Evolutionary conservation across 768 basidiomycete genomes (phyloP).

Genomic region (Mycena venus): DNA sequence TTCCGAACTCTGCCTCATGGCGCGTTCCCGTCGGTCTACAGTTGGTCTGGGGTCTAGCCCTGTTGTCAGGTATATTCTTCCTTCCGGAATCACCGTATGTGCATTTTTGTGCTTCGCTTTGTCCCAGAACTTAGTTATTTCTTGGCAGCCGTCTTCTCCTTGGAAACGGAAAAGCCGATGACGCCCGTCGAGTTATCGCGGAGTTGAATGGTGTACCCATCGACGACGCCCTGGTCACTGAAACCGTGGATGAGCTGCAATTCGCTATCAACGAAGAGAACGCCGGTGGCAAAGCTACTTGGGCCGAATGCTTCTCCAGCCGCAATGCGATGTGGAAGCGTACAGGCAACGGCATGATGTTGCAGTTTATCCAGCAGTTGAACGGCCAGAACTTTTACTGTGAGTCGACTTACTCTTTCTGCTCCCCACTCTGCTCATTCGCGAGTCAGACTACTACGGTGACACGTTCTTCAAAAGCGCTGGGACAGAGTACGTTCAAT

Average conservation of each 20-base stretch:
- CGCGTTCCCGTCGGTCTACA: conserved; percentile 82
- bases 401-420: conserved; percentile 43
- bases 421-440: conserved; percentile 22
- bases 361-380: conserved; percentile 85
- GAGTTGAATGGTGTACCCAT: conserved; percentile 72
- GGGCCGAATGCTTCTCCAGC: conserved; percentile 83
- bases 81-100: conserved; percentile 81
- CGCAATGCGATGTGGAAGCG: conserved; percentile 79
- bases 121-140: background rate
- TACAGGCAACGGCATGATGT: conserved; percentile 85
- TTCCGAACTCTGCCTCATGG: conserved; percentile 77
- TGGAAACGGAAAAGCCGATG: conserved; percentile 62
- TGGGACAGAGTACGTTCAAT: conserved; percentile 66
- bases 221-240: conserved; percentile 70
- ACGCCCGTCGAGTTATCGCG: conserved; percentile 76
- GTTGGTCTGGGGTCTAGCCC: conserved; percentile 74
- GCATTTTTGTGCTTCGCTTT: conserved; percentile 41
- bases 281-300: conserved; percentile 83
- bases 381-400: conserved; percentile 89
- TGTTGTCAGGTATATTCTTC: conserved; percentile 80
- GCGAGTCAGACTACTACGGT: conserved; percentile 76
- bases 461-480: conserved; percentile 86
- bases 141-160: conserved; percentile 74
- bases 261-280: conserved; percentile 80
- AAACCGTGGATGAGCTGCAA: conserved; percentile 73